Base-by-base conservation (phyloP, 2,329 filamentous ascomycete genomes). In the Beauveria sp. region DNA sequence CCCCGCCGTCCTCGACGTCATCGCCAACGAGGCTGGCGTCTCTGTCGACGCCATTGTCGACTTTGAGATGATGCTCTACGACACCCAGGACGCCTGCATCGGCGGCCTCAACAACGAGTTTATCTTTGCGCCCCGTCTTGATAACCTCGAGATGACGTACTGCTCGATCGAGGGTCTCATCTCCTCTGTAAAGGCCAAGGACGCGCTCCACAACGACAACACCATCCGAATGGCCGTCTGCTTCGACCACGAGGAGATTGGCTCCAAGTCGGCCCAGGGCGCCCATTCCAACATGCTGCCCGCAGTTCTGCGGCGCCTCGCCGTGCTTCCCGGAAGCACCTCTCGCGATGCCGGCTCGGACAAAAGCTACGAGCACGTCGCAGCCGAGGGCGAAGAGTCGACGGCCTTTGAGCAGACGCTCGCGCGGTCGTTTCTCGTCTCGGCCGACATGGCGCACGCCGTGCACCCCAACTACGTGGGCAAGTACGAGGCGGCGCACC, bases 231-330 rank as follows among this genome's bases (percentile, higher is more conserved):
- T 99, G n/a, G 88, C 96, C 67, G 89, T 92, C 42, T 90, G 93
- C 75, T 99, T 99, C 74, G 95, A 99, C 73, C 93, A 99, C 77
- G 95, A 99, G 75, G 95, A 99, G 73, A 95, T 99, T 70, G 95
- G 95, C 59, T 96, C 91, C 64, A 87, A 85, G 62, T 96, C 92
- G 3, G 93, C 93, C 5, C 95, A 99, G 71, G 95, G 95, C 64
- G 95, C 95, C 20, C 87, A 96, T 76, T 96, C 91, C 5, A 96
- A 96, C 75, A 82, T 96, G 62, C 83, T 99, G 20, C 93, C 95
- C 1, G 85, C 91, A 26, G 87, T 98, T 52, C 83, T 98, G 59
- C 89, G 90, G 64, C 90, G 95, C 60, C 83, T 99, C 20, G 95
- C 91, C 1, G 88, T 91, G 38, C 80, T 97, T 38, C 88, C 90